Base-by-base conservation (phyloP, 163 green algal genomes). In the Scenedesmus sp. region DNA sequence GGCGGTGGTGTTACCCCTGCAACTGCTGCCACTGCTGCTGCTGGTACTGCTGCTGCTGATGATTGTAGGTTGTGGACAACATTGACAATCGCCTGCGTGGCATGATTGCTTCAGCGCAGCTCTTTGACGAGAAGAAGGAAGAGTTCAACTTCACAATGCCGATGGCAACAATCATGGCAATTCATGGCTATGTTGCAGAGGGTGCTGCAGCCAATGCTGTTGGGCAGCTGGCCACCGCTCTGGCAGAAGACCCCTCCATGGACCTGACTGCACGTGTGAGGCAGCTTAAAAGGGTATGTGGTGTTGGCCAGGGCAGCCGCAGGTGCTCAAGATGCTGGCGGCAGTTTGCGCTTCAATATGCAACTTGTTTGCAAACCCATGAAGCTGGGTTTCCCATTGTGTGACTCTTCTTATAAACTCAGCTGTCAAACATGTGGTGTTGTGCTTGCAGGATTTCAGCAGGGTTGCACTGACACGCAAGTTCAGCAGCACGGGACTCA, bases 121-220 rank as follows among this genome's bases (percentile, higher is more conserved):
- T 30, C 18, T 88, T 10, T 35, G 83, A 88, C 5, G 7, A 42
- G 16, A 5, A 15, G 0, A 44, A 43, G 33, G 26, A n/a, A 20
- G 53, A 79, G 10, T 7, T 78, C 5, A 51, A 88, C 83, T 88
- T 42, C 40, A 59, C 83, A 79, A 35, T 80, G 37, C 56, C 83
- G 3, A n/a, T 37, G 20, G 70, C 70, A n/a, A 72, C 53, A 18
- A 80, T 80, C 35, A 88, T 88, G n/a, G 53, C 83, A 33, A 80
- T 43, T 18, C 33, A 61, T 44, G 33, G 37, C 53, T 16, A 18
- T 16, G 83, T 88, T 13, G 37, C 46, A 33, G 37, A 88, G 56
- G 56, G 53, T 13, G 20, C 46, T 20, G 26, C 35, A 6, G 15
- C 83, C 12, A 37, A 3, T 42, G 53, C 83, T 56, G 53, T 81